phyloP scores from a whole-genome alignment of 371 early-diverging fungal genomes.

The Mucor plumbeus region DNA sequence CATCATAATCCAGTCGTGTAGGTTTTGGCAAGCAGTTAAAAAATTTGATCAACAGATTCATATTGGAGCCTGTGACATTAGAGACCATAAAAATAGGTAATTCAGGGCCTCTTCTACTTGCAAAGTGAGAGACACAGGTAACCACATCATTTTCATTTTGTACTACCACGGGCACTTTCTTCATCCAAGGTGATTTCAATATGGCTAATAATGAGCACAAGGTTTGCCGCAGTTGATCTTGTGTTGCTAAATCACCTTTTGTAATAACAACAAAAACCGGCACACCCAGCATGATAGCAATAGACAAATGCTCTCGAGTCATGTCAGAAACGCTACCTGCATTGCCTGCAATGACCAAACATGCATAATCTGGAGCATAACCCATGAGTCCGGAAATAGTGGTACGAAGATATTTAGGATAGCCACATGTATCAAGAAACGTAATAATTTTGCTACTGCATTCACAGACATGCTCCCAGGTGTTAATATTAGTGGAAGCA shows the following conservation, averaged over 20 bases:
- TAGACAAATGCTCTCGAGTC: slow-evolving; percentile 89
- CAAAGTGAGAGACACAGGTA: slow-evolving; percentile 68
- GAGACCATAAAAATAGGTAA: slow-evolving; percentile 87
- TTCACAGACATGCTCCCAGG: slow-evolving; percentile 85
- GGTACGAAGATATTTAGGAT: slow-evolving; percentile 89
- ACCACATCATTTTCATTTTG: slow-evolving; percentile 73
- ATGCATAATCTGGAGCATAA: slow-evolving; percentile 87
- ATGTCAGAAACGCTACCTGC: slow-evolving; percentile 75
- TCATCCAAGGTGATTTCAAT: slow-evolving; percentile 75
- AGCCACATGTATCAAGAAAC: slow-evolving; percentile 92
- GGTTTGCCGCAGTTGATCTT: slow-evolving; percentile 74
- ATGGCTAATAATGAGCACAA: slow-evolving; percentile 58
- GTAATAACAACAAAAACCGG: slow-evolving; percentile 91
- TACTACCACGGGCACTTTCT: slow-evolving; percentile 83
- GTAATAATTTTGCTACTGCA: slow-evolving; percentile 81
- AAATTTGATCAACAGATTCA: slow-evolving; percentile 74
- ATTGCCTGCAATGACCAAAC: slow-evolving; percentile 87
- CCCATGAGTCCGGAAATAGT: slow-evolving; percentile 91
- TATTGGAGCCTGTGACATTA: slow-evolving; percentile 87
- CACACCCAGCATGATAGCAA: slow-evolving; percentile 80
- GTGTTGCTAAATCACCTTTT: slow-evolving; percentile 88
- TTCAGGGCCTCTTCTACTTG: slow-evolving; percentile 54
- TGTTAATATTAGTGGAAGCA: slow-evolving; percentile 64
- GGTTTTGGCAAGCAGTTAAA: slow-evolving; percentile 73
- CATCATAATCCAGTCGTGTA: slow-evolving; percentile 34